Percentiles rank a stretch among this genome's conserved stretches.
Evolutionary conservation across 805 yeast genomes (phyloP).

Genomic region (Debaryomyces castellii): DNA sequence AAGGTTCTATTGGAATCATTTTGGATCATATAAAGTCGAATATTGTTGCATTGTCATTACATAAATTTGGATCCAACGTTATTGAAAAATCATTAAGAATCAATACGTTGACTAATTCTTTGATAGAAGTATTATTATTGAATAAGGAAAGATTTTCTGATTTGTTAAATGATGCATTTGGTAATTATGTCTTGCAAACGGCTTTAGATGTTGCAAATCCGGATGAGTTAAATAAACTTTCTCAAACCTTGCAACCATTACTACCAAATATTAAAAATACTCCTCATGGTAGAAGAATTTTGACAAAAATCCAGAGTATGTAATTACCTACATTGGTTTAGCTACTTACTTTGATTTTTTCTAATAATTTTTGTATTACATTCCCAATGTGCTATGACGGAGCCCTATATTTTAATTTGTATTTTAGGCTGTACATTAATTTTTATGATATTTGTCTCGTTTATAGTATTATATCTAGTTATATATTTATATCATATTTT

Average conservation of each 20-base stretch:
- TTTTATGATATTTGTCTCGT: neutral
- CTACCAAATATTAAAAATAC: constrained; percentile 80
- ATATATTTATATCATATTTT: too few species aligned
- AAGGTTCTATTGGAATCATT: constrained; percentile 28
- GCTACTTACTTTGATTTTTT: neutral
- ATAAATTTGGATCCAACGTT: constrained; percentile 61
- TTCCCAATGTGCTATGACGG: neutral
- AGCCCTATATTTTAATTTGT: constrained; percentile 3
- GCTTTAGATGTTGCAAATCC: constrained; percentile 55
- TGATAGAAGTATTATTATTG: constrained; percentile 43
- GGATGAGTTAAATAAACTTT: constrained; percentile 52
- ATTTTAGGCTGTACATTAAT: constrained; percentile 8
- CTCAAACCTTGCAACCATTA: constrained; percentile 66
- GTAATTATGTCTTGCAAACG: constrained; percentile 60
- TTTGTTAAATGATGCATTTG: constrained; percentile 56
- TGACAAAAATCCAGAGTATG: constrained; percentile 54
- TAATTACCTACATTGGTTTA: neutral
- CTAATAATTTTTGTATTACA: neutral
- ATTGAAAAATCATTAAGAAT: constrained; percentile 56
- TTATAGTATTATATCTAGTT: neutral
- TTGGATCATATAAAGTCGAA: constrained; percentile 36
- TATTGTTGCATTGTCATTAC: constrained; percentile 49
- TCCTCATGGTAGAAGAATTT: constrained; percentile 94
- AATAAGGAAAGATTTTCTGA: constrained; percentile 35
- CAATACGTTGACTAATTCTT: constrained; percentile 42